Percentiles rank a stretch among this genome's conserved stretches.
These are phyloP conservation scores for Fusarium transvaalense DNA, from an alignment of 2,329 filamentous ascomycete genomes.

Conservation along the genomic window DNA sequence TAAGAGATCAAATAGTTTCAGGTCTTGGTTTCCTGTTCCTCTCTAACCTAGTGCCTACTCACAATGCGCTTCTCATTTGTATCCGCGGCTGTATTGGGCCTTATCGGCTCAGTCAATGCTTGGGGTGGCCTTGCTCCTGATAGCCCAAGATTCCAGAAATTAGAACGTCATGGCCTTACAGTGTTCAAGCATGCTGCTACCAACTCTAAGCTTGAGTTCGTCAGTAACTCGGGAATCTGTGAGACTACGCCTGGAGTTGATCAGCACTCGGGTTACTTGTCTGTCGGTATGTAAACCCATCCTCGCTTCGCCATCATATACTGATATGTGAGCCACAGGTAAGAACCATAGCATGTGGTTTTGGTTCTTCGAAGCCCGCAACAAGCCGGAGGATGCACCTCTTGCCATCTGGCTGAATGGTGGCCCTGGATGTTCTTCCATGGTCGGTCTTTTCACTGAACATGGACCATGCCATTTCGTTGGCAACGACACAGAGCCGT, in stretches of 20 bases:
- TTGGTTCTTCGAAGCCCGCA: conserved; percentile 64
- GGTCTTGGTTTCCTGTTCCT: no score
- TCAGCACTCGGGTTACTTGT: conserved; percentile 75
- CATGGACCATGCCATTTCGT: conserved; percentile 84
- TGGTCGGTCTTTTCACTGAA: conserved; percentile 66
- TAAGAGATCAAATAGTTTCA: no score
- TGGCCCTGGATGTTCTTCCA: conserved; percentile 52
- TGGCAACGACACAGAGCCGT: conserved; percentile 48
- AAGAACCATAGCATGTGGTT: conserved; percentile 54
- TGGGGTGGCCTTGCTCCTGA: conserved; percentile 34
- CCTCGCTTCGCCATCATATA: not conserved
- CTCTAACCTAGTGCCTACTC: no score
- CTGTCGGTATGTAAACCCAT: conserved; percentile 58
- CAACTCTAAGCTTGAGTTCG: conserved; percentile 42
- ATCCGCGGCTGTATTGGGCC: conserved; percentile 32
- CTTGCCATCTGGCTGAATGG: conserved; percentile 69
- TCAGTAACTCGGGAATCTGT: conserved; percentile 60
- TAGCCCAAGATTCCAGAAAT: conserved; percentile 37
- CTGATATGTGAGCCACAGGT: conserved; percentile 44
- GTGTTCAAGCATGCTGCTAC: conserved; percentile 42
- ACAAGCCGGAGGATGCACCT: conserved; percentile 54
- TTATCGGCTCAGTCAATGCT: conserved; percentile 32
- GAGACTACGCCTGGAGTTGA: conserved; percentile 70
- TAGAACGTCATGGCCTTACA: conserved; percentile 22
- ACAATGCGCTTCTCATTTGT: conserved; percentile 41